These are phyloP conservation scores for Kalaharituber pfeilii DNA, from an alignment of 2,329 filamentous ascomycete species.

Conservation along the genomic window DNA sequence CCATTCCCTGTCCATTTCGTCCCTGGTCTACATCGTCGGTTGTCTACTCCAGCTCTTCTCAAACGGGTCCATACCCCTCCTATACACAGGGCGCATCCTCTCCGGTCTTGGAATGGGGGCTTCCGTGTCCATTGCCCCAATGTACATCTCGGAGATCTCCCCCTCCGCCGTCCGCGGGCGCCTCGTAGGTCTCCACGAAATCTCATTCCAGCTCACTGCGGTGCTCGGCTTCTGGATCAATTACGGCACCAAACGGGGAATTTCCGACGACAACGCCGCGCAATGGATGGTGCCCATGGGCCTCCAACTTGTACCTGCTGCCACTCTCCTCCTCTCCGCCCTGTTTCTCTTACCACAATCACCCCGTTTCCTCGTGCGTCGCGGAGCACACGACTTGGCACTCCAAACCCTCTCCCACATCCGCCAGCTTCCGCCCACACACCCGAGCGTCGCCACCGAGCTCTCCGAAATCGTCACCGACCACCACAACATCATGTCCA, in stretches of 20 bases:
- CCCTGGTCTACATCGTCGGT: neutral
- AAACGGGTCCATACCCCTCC: conserved; percentile 14
- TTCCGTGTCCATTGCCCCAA: conserved; percentile 7
- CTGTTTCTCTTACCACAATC: neutral
- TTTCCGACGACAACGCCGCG: no score
- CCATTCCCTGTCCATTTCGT: neutral
- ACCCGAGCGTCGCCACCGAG: neutral
- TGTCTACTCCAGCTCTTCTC: neutral
- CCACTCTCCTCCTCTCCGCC: neutral
- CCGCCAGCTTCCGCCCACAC: neutral
- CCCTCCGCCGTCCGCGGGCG: conserved; percentile 20
- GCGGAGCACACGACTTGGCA: neutral
- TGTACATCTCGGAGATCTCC: neutral
- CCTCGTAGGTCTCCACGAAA: conserved; percentile 22
- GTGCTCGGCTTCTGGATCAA: conserved; percentile 21
- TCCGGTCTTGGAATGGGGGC: conserved; percentile 21
- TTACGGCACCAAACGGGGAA: conserved; percentile 19
- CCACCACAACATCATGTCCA: neutral
- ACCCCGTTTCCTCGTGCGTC: neutral
- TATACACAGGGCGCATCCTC: conserved; percentile 22
- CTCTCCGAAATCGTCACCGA: neutral
- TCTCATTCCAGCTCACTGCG: conserved; percentile 21
- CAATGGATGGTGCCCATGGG: neutral
- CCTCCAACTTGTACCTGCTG: neutral
- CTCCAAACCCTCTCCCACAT: neutral